These are phyloP conservation scores for Entomortierella chlamydospora DNA, from an alignment of 192 early-diverging fungal species.

Conservation along the genomic window DNA sequence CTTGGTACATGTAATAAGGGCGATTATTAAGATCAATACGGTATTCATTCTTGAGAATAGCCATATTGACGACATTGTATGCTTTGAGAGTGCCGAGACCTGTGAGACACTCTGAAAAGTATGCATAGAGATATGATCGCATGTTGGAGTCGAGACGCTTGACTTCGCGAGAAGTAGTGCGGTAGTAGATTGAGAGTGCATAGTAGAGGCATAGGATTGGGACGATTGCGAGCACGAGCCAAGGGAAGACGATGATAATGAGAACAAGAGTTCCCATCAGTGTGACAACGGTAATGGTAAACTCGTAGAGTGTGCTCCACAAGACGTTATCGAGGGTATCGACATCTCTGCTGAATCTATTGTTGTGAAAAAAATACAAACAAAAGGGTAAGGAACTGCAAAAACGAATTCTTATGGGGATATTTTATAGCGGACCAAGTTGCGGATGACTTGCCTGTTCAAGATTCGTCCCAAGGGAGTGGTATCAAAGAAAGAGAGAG, in stretches of 20 bases:
- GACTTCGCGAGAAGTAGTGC: conserved; percentile 82
- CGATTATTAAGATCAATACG: conserved; percentile 83
- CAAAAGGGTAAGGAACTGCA: not conserved
- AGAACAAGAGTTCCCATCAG: conserved; percentile 61
- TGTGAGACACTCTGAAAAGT: conserved; percentile 79
- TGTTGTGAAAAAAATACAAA: conserved; percentile 2
- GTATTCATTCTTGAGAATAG: conserved; percentile 66
- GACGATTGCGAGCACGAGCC: conserved; percentile 73
- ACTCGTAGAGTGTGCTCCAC: conserved; percentile 54
- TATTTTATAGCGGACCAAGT: not conserved
- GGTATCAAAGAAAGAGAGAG: conserved; percentile 89
- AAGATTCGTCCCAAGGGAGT: conserved; percentile 88
- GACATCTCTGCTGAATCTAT: conserved; percentile 81
- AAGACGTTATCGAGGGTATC: conserved; percentile 70
- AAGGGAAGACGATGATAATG: conserved; percentile 65
- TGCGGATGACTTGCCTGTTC: conserved; percentile 78
- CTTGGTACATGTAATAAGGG: conserved; percentile 81
- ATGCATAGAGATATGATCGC: conserved; percentile 83
- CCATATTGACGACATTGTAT: conserved; percentile 55
- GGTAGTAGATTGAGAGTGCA: conserved; percentile 77
- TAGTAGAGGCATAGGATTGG: conserved; percentile 83
- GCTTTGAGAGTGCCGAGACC: conserved; percentile 89
- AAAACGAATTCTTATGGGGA: no score
- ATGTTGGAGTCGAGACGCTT: conserved; percentile 92
- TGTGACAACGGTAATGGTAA: conserved; percentile 41